These are phyloP conservation scores for Beauveria australis DNA, from an alignment of 2,329 filamentous ascomycete species.

Conservation along the genomic window DNA sequence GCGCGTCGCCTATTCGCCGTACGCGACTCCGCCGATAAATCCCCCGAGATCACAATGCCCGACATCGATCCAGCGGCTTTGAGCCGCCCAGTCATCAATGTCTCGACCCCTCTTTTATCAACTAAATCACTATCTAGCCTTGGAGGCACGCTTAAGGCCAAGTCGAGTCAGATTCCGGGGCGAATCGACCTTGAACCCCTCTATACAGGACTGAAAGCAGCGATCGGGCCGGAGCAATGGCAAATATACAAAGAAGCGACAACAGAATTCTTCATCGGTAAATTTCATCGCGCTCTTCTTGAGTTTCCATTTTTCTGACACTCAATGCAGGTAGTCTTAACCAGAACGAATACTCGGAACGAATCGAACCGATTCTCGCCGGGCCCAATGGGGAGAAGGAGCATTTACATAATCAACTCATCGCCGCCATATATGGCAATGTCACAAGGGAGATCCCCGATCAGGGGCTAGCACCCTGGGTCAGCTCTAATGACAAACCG, in stretches of 20 bases:
- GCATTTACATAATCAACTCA: slow-evolving; percentile 60
- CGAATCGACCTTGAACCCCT: slow-evolving; percentile 61
- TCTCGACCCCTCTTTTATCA: slow-evolving; percentile 51
- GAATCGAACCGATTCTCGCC: slow-evolving; percentile 51
- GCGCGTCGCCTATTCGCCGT: slow-evolving; percentile 37
- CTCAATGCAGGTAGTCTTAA: slow-evolving; percentile 49
- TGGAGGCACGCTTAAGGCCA: slow-evolving; percentile 42
- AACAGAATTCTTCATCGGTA: slow-evolving; percentile 56
- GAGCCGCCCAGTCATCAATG: slow-evolving; percentile 50
- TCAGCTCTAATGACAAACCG: slow-evolving; percentile 63
- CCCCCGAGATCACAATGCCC: slow-evolving; percentile 41
- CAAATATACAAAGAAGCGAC: slow-evolving; percentile 54
- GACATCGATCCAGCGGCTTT: slow-evolving; percentile 64
- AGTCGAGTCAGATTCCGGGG: slow-evolving; percentile 53
- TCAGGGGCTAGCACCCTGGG: slow-evolving; percentile 59
- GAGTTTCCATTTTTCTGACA: slow-evolving; percentile 4
- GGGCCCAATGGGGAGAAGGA: slow-evolving; percentile 50
- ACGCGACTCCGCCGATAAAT: slow-evolving; percentile 35
- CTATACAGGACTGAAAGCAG: slow-evolving; percentile 52
- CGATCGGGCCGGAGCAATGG: slow-evolving; percentile 56
- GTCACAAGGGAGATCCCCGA: slow-evolving; percentile 62
- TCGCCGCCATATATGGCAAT: slow-evolving; percentile 60
- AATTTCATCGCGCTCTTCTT: background rate
- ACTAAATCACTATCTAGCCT: slow-evolving; percentile 50
- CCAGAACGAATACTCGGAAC: slow-evolving; percentile 50